Percentiles rank a stretch among this genome's conserved stretches.
Conservation (phyloP, 345 rosid species). For the Alliaria petiolata region DNA sequence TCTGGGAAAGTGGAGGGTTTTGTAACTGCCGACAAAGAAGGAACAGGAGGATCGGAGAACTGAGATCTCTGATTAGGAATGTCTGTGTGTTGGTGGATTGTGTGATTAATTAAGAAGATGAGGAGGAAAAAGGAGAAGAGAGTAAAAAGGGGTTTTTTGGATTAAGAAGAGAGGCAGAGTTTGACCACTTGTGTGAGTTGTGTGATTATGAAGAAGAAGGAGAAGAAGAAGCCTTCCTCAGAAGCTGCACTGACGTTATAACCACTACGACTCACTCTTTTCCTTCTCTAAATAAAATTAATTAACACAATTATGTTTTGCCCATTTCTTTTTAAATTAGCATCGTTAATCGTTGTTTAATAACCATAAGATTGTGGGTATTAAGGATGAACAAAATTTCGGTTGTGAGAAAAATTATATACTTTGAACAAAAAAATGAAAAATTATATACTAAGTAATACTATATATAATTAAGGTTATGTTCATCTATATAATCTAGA, state of each 20-base stretch:
- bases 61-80: constrained; percentile 1
- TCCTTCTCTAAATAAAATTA: not conserved
- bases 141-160: not conserved
- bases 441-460: no score
- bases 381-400: no score
- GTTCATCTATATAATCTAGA: no score
- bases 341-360: not conserved
- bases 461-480: no score
- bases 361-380: not conserved
- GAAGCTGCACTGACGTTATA: constrained; percentile 31
- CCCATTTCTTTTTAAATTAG: not conserved
- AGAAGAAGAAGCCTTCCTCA: not conserved
- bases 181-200: constrained; percentile 12
- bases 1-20: constrained; percentile 9
- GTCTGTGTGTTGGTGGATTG: constrained; percentile 13
- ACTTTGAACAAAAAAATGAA: no score
- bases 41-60: constrained; percentile 21
- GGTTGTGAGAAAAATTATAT: no score
- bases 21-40: constrained; percentile 22
- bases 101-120: not conserved
- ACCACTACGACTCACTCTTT: constrained; percentile 17
- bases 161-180: constrained; percentile 19
- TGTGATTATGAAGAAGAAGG: no score
- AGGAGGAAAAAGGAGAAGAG: not conserved
- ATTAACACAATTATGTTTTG: not conserved